Evolutionary conservation across 345 rosid genomes (phyloP).

Genomic region (Fremontodendron californicum): DNA sequence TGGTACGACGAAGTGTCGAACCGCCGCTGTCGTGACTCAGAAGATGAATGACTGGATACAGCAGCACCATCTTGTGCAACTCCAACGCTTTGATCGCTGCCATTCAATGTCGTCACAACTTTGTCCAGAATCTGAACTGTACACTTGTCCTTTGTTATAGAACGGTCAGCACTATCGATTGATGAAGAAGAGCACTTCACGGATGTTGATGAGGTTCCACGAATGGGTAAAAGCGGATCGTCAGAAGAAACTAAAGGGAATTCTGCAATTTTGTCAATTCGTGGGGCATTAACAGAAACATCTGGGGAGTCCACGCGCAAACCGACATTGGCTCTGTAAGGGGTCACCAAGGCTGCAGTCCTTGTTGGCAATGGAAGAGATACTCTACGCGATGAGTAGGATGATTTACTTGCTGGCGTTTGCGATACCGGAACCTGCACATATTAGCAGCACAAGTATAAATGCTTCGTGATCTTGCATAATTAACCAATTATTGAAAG

Average conservation of each 20-base stretch:
- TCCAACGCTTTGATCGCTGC: conserved; percentile 28
- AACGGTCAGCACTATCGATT: conserved; percentile 31
- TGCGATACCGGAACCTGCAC: conserved; percentile 46
- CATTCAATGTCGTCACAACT: conserved; percentile 22
- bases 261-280: conserved; percentile 85
- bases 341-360: conserved; percentile 32
- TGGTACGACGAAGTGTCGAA: conserved; percentile 88
- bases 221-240: conserved; percentile 38
- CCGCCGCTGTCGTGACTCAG: conserved; percentile 46
- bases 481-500: not conserved
- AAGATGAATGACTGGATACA: conserved; percentile 43
- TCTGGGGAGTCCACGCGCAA: conserved; percentile 53
- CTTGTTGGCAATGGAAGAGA: conserved; percentile 58
- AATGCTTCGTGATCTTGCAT: not conserved
- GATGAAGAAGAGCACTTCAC: conserved; percentile 46
- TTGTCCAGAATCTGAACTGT: conserved; percentile 40
- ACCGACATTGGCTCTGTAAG: conserved; percentile 28
- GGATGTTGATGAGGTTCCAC: conserved; percentile 34
- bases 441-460: not conserved
- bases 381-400: conserved; percentile 45
- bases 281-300: conserved; percentile 85
- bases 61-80: conserved; percentile 25
- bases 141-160: conserved; percentile 87
- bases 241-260: conserved; percentile 58
- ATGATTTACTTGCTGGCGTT: conserved; percentile 32